phyloP scores from a whole-genome alignment of 192 early-diverging fungal species.

The Gigaspora rosea region DNA sequence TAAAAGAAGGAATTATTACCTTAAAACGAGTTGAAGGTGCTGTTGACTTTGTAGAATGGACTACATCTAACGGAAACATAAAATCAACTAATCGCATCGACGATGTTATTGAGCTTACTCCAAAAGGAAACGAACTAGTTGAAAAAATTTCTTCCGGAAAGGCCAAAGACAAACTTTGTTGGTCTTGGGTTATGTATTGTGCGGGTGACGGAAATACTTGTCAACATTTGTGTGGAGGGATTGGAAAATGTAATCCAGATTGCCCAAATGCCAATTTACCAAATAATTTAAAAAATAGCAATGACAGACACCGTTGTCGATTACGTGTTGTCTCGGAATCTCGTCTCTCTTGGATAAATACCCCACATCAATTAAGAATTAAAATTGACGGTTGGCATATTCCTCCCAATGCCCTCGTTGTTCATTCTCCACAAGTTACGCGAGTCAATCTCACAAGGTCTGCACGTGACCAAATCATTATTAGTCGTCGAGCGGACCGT shows the following conservation, averaged over 20 bases:
- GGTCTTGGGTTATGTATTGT: slow-evolving; percentile 26
- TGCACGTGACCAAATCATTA: slow-evolving; percentile 21
- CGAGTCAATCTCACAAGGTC: slow-evolving; percentile 14
- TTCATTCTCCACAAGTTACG: slow-evolving; percentile 1
- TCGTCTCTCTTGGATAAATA: slow-evolving; percentile 8
- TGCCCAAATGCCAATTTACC: slow-evolving; percentile 14
- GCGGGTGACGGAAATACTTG: slow-evolving; percentile 12
- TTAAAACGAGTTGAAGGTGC: slow-evolving; percentile 1
- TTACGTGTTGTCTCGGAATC: slow-evolving; percentile 12
- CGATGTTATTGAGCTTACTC: slow-evolving; percentile 21
- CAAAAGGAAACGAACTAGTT: slow-evolving; percentile 3
- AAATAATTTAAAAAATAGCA: slow-evolving; percentile 24
- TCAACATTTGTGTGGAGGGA: slow-evolving; percentile 28
- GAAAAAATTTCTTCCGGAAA: slow-evolving; percentile 5
- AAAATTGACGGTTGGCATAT: slow-evolving; percentile 21
- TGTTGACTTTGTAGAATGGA: slow-evolving; percentile 17
- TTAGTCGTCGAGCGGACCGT: slow-evolving; percentile 24
- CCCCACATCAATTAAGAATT: slow-evolving; percentile 9
- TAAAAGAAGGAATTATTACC: slow-evolving; percentile 10
- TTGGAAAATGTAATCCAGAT: slow-evolving; percentile 22
- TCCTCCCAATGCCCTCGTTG: background rate
- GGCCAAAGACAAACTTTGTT: slow-evolving; percentile 20
- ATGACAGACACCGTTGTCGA: slow-evolving; percentile 21
- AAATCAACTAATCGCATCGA: slow-evolving; percentile 26
- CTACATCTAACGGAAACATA: slow-evolving; percentile 15